Conservation (phyloP, 495 filamentous ascomycete species). For the Penicillium pancosmium region DNA sequence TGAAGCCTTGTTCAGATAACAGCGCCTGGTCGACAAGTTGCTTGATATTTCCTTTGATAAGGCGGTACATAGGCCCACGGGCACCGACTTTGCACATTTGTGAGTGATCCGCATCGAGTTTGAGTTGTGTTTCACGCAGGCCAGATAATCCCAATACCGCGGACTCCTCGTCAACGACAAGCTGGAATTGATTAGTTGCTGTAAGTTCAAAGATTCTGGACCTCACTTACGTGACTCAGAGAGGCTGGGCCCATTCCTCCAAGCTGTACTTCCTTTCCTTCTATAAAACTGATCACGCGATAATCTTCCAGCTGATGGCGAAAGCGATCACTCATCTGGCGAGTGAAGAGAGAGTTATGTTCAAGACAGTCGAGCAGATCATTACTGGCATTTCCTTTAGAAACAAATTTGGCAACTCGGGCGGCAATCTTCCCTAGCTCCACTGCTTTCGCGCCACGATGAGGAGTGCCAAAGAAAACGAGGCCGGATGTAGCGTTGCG, state of each 20-base stretch:
- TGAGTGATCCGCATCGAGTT: constrained; percentile 44
- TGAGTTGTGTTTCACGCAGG: constrained; percentile 42
- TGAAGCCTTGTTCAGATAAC: constrained; percentile 37
- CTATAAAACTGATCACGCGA: constrained; percentile 45
- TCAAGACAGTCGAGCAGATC: constrained; percentile 41
- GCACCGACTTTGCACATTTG: constrained; percentile 42
- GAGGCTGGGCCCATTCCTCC: constrained; percentile 36
- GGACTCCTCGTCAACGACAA: constrained; percentile 45
- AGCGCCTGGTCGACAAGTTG: constrained; percentile 41
- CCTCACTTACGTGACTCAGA: constrained; percentile 34
- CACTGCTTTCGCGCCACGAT: constrained; percentile 44
- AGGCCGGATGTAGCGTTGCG: constrained; percentile 42
- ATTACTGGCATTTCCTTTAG: constrained; percentile 39
- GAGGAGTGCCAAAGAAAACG: constrained; percentile 52
- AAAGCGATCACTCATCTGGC: constrained; percentile 43
- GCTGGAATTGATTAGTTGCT: constrained; percentile 27
- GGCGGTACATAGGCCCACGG: constrained; percentile 40
- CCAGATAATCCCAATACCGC: constrained; percentile 42
- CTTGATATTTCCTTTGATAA: constrained; percentile 45
- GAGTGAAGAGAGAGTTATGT: constrained; percentile 43
- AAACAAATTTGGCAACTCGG: constrained; percentile 36
- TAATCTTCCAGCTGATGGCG: constrained; percentile 43
- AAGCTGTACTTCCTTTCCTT: constrained; percentile 43
- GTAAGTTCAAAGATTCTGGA: too few species aligned
- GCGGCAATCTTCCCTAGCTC: constrained; percentile 44